phyloP scores from a whole-genome alignment of 805 yeast species.

The Candida arabinofermentans region DNA sequence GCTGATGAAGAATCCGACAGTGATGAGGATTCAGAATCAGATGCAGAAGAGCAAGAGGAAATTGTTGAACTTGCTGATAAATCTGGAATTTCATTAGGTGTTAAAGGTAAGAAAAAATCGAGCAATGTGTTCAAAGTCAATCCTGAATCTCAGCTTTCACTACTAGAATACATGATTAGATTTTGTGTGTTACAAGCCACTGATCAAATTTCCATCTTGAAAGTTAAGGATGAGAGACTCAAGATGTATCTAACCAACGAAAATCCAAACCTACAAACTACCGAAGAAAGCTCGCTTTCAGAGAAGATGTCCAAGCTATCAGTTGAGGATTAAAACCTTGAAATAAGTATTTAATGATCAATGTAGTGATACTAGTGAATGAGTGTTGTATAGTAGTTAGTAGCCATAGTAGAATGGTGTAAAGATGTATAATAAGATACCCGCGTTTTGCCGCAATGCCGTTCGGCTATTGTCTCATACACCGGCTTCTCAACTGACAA shows the following conservation, averaged over 20 bases:
- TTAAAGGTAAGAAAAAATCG: slow-evolving; percentile 22
- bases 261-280: slow-evolving; percentile 14
- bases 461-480: no score
- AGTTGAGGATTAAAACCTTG: background rate
- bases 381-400: no score
- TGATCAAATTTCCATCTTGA: slow-evolving; percentile 50
- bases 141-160: slow-evolving; percentile 36
- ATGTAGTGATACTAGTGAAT: no score
- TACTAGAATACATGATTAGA: slow-evolving; percentile 61
- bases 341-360: no score
- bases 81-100: background rate
- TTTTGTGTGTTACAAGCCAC: slow-evolving; percentile 55
- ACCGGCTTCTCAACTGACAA: no score
- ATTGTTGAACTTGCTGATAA: slow-evolving; percentile 2
- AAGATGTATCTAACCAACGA: slow-evolving; percentile 61
- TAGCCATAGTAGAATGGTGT: no score
- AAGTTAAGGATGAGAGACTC: slow-evolving; percentile 64
- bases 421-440: no score
- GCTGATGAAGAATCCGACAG: slow-evolving; percentile 24
- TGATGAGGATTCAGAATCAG: slow-evolving; percentile 23
- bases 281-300: background rate
- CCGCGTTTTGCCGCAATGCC: no score
- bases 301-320: slow-evolving; percentile 1
- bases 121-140: slow-evolving; percentile 5
- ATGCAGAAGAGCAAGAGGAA: slow-evolving; percentile 22